phyloP scores from a whole-genome alignment of 352 stramenopile species.

The Globisporangium canariense region DNA sequence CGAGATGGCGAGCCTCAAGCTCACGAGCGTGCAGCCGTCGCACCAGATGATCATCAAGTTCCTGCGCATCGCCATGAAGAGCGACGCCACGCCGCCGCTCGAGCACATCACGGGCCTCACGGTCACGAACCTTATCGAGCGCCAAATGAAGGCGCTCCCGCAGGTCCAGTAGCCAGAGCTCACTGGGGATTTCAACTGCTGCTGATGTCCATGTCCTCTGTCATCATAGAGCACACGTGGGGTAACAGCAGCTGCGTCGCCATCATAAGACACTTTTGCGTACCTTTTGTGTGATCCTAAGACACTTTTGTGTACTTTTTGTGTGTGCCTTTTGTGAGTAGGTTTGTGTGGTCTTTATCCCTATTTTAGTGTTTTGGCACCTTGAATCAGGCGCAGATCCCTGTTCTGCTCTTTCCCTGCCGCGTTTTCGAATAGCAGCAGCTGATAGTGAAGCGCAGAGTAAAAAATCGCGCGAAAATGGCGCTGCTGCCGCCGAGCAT shows the following conservation, averaged over 20 bases:
- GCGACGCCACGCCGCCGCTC: constrained; percentile 65
- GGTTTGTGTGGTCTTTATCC: no score
- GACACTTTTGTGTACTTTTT: no score
- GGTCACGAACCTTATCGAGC: constrained; percentile 57
- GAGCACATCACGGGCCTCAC: constrained; percentile 74
- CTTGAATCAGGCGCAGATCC: background rate
- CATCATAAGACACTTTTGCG: no score
- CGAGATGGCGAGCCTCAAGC: constrained; percentile 75
- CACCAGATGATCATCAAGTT: constrained; percentile 86
- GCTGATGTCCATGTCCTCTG: background rate
- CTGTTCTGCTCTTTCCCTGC: background rate
- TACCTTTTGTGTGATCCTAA: no score
- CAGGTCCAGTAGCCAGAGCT: constrained; percentile 19
- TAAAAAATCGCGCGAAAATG: constrained; percentile 17
- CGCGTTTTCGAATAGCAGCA: background rate
- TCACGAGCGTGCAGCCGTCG: constrained; percentile 74
- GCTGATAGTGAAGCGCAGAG: constrained; percentile 5
- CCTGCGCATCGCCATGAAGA: constrained; percentile 74
- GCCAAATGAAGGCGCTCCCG: constrained; percentile 50
- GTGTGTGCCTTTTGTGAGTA: no score
- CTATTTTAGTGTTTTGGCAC: no score
- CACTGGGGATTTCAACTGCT: background rate
- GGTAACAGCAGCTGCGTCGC: no score
- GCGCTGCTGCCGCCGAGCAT: background rate
- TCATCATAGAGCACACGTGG: no score